phyloP scores from a whole-genome alignment of 108 stramenopile genomes.

The Cyclostephanos tholiformis region DNA sequence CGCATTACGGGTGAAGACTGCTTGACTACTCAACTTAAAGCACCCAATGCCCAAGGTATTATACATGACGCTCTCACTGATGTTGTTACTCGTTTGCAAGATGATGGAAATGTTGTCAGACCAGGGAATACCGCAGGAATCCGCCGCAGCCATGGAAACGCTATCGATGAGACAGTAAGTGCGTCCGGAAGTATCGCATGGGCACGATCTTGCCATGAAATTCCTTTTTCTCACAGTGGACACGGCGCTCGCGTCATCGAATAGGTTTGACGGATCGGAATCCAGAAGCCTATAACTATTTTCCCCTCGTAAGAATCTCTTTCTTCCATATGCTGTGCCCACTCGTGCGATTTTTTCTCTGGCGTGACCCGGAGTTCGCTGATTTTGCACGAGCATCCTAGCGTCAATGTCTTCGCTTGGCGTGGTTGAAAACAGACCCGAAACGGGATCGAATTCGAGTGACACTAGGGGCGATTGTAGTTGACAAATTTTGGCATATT shows the following conservation, averaged over 20 bases:
- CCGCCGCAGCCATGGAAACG: conserved; percentile 16
- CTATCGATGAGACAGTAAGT: conserved; percentile 45
- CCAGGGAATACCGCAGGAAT: conserved; percentile 41
- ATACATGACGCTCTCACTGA: conserved; percentile 2
- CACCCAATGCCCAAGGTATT: conserved; percentile 34
- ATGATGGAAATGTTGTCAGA: not conserved
- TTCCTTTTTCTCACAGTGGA: not conserved
- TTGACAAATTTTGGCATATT: conserved; percentile 29
- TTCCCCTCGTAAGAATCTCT: conserved; percentile 6
- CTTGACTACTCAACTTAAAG: conserved; percentile 35
- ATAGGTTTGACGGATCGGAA: not conserved
- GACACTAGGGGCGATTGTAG: conserved; percentile 23
- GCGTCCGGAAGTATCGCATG: conserved; percentile 28
- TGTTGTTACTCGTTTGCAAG: not conserved
- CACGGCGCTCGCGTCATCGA: not conserved
- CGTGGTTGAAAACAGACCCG: conserved; percentile 22
- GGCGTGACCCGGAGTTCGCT: not conserved
- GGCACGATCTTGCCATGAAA: conserved; percentile 37
- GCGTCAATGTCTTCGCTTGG: not conserved
- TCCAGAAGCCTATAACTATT: not conserved
- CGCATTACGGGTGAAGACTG: conserved; percentile 50
- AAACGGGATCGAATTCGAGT: conserved; percentile 33
- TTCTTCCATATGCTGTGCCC: conserved; percentile 5
- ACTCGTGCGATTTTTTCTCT: not conserved
- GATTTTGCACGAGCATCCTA: conserved; percentile 5